These are phyloP conservation scores for Neurospora sp. DNA, from an alignment of 2,329 filamentous ascomycete genomes.

Conservation along the genomic window DNA sequence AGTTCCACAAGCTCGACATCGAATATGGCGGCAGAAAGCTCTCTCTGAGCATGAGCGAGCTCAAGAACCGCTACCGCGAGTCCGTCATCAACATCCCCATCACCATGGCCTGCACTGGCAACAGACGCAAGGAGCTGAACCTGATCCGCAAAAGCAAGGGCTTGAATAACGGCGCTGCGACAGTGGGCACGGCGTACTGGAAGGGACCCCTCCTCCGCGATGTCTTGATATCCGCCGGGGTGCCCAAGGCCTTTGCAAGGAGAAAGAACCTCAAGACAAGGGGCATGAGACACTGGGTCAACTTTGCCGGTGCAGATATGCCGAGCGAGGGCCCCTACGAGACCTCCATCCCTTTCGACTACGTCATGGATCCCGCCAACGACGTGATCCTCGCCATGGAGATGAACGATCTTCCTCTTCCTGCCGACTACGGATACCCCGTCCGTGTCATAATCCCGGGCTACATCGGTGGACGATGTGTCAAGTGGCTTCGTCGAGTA, in stretches of 20 bases:
- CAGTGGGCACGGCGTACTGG: slow-evolving; percentile 40
- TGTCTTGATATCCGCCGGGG: slow-evolving; percentile 31
- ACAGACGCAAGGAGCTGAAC: slow-evolving; percentile 41
- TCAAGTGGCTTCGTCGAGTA: slow-evolving; percentile 37
- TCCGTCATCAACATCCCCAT: slow-evolving; percentile 36
- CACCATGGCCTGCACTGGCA: slow-evolving; percentile 38
- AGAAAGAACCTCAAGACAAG: neutral
- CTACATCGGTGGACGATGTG: slow-evolving; percentile 31
- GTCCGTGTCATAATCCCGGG: slow-evolving; percentile 31
- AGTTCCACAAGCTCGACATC: slow-evolving; percentile 37
- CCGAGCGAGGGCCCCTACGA: slow-evolving; percentile 36
- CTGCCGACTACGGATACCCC: slow-evolving; percentile 36
- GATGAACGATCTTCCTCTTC: slow-evolving; percentile 35
- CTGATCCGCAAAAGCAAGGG: slow-evolving; percentile 37
- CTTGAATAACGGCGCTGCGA: slow-evolving; percentile 36
- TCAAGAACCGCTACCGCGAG: slow-evolving; percentile 28
- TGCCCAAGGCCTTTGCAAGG: slow-evolving; percentile 16
- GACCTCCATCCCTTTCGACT: slow-evolving; percentile 37
- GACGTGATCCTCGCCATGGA: slow-evolving; percentile 38
- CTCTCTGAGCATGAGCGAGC: slow-evolving; percentile 31
- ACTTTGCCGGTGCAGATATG: slow-evolving; percentile 39
- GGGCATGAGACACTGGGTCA: slow-evolving; percentile 28
- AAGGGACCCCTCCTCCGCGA: slow-evolving; percentile 35
- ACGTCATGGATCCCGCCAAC: slow-evolving; percentile 35
- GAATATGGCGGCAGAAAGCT: slow-evolving; percentile 25